Percentiles rank a stretch among this genome's conserved stretches.
These are phyloP conservation scores for Zygoascus flipseniorum DNA, from an alignment of 805 yeast species.

Conservation along the genomic window DNA sequence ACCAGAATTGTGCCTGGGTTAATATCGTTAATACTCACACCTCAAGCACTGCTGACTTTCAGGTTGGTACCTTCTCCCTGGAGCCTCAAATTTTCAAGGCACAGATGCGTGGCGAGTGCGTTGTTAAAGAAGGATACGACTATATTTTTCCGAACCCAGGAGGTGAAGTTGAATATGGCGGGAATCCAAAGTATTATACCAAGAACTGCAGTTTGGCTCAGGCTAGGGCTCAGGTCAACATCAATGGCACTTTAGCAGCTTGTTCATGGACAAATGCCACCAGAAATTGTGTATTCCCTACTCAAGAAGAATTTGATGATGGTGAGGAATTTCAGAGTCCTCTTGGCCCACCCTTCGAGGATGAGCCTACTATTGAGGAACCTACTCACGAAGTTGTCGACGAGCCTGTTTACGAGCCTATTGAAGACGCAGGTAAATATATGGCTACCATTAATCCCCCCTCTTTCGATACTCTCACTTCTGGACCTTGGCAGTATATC, in stretches of 20 bases:
- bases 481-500: background rate
- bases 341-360: background rate
- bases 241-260: background rate
- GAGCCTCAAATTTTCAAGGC: constrained; percentile 18
- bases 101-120: constrained; percentile 14
- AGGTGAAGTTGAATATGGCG: constrained; percentile 16
- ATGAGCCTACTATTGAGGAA: background rate
- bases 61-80: background rate
- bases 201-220: background rate
- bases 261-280: background rate
- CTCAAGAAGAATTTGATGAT: background rate
- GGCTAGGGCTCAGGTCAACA: background rate
- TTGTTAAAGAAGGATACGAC: constrained; percentile 17
- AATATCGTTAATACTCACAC: constrained; percentile 7
- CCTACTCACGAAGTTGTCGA: background rate
- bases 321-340: background rate
- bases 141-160: constrained; percentile 19
- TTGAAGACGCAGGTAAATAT: too few relatives aligned
- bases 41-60: background rate
- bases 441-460: too few relatives aligned
- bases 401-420: background rate
- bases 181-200: constrained; percentile 13
- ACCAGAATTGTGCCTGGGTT: constrained; percentile 21
- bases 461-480: background rate
- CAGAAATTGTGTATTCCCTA: background rate